A percentile compares a stretch with the other conserved stretches of the same genome.
Evolutionary conservation across 257 asterid genomes (phyloP).

Genomic region (Solanum rostratum): DNA sequence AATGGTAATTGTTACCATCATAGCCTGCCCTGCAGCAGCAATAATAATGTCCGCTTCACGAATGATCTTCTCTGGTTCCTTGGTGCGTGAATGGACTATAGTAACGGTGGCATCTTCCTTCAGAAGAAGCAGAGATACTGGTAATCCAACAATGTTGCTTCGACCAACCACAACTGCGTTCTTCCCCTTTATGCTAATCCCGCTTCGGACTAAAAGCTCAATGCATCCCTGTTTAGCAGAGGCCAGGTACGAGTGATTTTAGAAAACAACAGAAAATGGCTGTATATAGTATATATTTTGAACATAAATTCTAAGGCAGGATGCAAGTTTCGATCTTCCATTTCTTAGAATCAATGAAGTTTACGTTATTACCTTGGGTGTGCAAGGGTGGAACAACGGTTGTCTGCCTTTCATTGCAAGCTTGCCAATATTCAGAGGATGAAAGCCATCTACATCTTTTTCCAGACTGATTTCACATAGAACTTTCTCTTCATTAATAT

Average conservation of each 20-base stretch:
- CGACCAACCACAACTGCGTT: constrained; percentile 94
- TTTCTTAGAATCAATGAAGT: not conserved
- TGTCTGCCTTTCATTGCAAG: constrained; percentile 99
- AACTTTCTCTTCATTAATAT: constrained; percentile 76
- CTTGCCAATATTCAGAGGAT: constrained; percentile 89
- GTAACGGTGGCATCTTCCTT: constrained; percentile 92
- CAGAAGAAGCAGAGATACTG: constrained; percentile 76
- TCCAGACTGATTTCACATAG: constrained; percentile 65
- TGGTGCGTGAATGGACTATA: constrained; percentile 73
- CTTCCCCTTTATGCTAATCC: constrained; percentile 66
- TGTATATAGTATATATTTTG: not conserved
- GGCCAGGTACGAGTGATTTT: not conserved
- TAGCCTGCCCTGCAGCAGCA: constrained; percentile 96
- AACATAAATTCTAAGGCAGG: not conserved
- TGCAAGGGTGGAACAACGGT: constrained; percentile 89
- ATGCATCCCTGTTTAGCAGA: constrained; percentile 55
- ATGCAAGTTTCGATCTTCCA: not conserved
- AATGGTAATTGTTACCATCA: constrained; percentile 38
- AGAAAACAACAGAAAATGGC: not conserved
- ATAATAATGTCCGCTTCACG: constrained; percentile 83
- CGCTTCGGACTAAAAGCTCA: constrained; percentile 76
- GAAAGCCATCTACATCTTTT: constrained; percentile 96
- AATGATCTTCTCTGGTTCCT: constrained; percentile 66
- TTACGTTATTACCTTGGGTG: constrained; percentile 60
- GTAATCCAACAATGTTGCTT: constrained; percentile 89